Base-by-base conservation (phyloP, 345 rosid species). In the Aquilaria malaccensis region DNA sequence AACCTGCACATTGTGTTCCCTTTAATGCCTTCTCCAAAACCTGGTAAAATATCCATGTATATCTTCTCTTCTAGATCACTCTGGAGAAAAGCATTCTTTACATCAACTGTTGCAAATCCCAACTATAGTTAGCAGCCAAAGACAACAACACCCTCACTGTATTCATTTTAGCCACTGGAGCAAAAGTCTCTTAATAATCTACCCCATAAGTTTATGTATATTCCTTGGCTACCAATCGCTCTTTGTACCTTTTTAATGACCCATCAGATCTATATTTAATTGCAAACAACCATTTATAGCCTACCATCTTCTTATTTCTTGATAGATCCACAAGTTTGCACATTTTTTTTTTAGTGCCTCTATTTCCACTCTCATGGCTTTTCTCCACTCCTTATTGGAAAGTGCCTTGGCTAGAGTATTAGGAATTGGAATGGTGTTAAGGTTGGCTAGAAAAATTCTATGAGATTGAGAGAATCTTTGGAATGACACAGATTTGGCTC, bases 231-330 rank as follows among this genome's bases (percentile, higher is more conserved):
- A 55, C 30, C 29, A 64, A 9, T 0, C 10, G 0, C 1, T 30
- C 53, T 64, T 64, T 22, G 11, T 64, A 64, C 9, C 3, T 1
- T 6, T 55, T 61, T 10, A 64, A 9, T 1, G 60, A 55, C 10
- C 68, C 55, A 56, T 55, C 54, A 0, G 5, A 9, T 0, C 3
- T 13, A 2, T 30, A 31, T 6, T 55, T 55, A 1, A 7, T 7
- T 37, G 43, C 1, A 37, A 37, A 1, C 43, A 37, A 2, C 60
- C 29, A 57, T 57, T 2, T 57, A 9, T 49, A 57, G 1, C 55
- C 46, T 43, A 45, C 31, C 2, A 4, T n/a, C 13, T 13, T 55
- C 30, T 64, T 55, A 0, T 13, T 52, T 12, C 9, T 55, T 0
- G 31, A 48, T 13, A 64, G 2, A 2, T 51, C 29, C 22, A 54